Evolutionary conservation across 2,329 filamentous ascomycete genomes (phyloP), one percentile per base, ranked within the genome.

Genomic region (Zelopaecilomyces penicillatus): DNA sequence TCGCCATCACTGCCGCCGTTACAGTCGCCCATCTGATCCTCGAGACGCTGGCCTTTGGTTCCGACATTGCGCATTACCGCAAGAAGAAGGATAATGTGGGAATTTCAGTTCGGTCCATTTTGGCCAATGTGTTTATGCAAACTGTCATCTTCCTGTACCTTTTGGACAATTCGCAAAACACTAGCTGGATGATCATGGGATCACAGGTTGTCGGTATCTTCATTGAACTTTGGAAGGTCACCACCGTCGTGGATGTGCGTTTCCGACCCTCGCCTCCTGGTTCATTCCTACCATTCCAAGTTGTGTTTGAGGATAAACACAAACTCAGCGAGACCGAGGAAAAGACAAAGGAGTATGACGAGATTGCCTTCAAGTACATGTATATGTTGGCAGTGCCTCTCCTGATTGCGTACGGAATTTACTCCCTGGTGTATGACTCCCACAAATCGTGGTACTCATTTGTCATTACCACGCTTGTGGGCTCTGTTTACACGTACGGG

Each of bases 61-160:
- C 85, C 61, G 93, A 98, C 62, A 95, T 98, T 62, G 82, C 89
- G 40, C 93, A 98, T 68, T 98, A 93, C 80, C 87, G 90, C 62
- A 96, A 97, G 74, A 98, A 98, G 83, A 98, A 98, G 75, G 94
- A 97, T 70, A 93, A 95, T 47, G 86, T 98, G 29, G 93, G 93
- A 51, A 95, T 95, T 38, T 96, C 90, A 1, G 85, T 98, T 48
- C 88, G 93, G 46, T 94, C 91, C 30, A 98, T 98, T 59, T 73
- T 98, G 46, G 89, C 87, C 62, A 98, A 97, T 59, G 90, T 97
- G 50, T 90, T 97, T 65, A 98, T 98, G 93, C 93, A 98, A 66
- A 66, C 76, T 5, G 76, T 97, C 59, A 96, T 98, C 65, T 94
- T 98, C 76, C 75, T 98, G 38, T 98, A 98, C 67, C 78, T 98